phyloP scores from a whole-genome alignment of 2,329 filamentous ascomycete genomes.

The Colletotrichum sp. region DNA sequence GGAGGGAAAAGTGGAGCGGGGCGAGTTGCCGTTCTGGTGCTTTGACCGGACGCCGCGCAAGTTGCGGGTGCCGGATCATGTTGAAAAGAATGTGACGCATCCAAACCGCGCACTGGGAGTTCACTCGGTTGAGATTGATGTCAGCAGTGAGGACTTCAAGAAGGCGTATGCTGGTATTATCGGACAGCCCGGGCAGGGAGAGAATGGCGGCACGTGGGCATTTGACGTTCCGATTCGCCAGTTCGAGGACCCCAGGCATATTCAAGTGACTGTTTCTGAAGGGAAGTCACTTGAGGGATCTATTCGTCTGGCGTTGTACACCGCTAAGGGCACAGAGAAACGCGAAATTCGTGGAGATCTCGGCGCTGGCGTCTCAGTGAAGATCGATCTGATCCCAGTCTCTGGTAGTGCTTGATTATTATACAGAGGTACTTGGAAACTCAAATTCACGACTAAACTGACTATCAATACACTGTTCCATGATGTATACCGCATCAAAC shows the following conservation, averaged over 20 bases:
- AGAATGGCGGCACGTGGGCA: background rate
- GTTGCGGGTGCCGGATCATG: conserved; percentile 57
- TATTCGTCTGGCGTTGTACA: conserved; percentile 1
- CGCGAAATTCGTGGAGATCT: conserved; percentile 12
- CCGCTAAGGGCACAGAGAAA: background rate
- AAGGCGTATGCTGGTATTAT: conserved; percentile 10
- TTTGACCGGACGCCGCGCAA: conserved; percentile 64
- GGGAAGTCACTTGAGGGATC: background rate
- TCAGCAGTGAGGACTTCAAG: conserved; percentile 23
- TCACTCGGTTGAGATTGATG: conserved; percentile 43
- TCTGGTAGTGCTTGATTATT: background rate
- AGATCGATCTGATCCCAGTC: background rate
- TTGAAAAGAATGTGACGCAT: conserved; percentile 47
- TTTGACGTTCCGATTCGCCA: conserved; percentile 11
- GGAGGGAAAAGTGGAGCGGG: conserved; percentile 37
- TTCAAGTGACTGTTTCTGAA: background rate
- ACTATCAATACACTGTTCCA: background rate
- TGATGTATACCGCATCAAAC: background rate
- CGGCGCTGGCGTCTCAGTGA: background rate
- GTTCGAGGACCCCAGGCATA: conserved; percentile 6
- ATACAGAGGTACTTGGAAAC: background rate
- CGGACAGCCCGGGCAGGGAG: background rate
- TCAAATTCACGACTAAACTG: background rate
- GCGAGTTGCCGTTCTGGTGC: conserved; percentile 68
- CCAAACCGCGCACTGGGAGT: conserved; percentile 57